Conservation (phyloP, 305 asterid species). For the Solanum hybrid region DNA sequence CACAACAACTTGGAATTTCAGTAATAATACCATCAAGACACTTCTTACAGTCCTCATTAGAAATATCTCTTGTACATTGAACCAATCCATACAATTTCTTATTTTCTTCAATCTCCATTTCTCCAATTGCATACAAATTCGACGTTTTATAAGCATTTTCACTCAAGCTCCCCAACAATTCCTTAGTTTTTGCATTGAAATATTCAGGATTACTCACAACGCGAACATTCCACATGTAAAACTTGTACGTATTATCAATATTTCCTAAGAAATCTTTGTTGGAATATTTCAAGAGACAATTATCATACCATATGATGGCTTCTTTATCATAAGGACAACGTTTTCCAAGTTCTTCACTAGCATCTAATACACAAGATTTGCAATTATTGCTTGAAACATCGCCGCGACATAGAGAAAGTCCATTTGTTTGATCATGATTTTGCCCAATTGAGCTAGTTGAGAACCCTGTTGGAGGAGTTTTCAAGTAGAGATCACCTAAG, state of each 20-base stretch:
- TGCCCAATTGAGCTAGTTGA: constrained; percentile 14
- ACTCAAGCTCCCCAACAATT: constrained; percentile 12
- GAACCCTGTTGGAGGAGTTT: constrained; percentile 34
- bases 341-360: constrained; percentile 9
- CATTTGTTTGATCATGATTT: constrained; percentile 1
- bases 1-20: constrained; percentile 25
- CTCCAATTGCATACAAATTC: constrained; percentile 26
- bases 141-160: constrained; percentile 3
- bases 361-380: constrained; percentile 24
- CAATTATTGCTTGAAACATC: constrained; percentile 22
- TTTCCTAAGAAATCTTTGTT: constrained; percentile 15
- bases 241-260: constrained; percentile 16
- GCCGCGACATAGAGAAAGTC: constrained; percentile 35
- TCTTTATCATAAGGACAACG: constrained; percentile 16
- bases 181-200: constrained; percentile 13
- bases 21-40: constrained; percentile 26
- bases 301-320: constrained; percentile 37
- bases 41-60: constrained; percentile 19
- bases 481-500: constrained; percentile 12
- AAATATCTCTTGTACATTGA: constrained; percentile 35
- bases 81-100: constrained; percentile 31
- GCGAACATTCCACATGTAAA: constrained; percentile 18
- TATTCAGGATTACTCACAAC: constrained; percentile 3
- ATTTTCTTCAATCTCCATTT: background rate
- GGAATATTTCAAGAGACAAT: constrained; percentile 30